These are phyloP conservation scores for Trichaptum fuscoviolaceum DNA, from an alignment of 768 basidiomycete species.

Conservation along the genomic window DNA sequence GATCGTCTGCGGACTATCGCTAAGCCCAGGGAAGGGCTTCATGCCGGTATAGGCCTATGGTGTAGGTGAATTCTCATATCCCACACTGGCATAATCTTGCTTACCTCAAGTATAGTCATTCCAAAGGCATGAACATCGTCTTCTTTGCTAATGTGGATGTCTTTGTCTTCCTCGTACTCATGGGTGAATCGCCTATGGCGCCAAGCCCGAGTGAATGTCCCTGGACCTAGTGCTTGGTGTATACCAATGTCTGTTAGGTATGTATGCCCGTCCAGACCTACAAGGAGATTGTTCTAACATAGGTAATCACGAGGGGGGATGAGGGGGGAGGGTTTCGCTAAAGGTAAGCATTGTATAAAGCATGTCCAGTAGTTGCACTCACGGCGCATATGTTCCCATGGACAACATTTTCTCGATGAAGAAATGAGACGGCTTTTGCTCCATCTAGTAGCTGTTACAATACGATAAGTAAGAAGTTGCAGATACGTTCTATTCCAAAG, in stretches of 20 bases:
- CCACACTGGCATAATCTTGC: background rate
- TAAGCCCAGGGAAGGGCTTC: background rate
- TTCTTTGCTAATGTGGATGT: background rate
- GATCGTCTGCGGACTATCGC: background rate
- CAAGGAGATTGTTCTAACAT: background rate
- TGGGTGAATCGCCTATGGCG: background rate
- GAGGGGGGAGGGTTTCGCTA: background rate
- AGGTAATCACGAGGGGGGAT: background rate
- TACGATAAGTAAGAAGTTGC: background rate
- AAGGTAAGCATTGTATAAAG: no score
- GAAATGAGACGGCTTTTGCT: background rate
- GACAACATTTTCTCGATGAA: background rate
- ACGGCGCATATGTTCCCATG: background rate
- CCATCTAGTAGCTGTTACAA: background rate
- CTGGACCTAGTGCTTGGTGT: background rate
- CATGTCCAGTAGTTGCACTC: background rate
- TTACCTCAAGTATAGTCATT: background rate
- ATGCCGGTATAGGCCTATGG: background rate
- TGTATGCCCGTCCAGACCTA: background rate
- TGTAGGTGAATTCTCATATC: background rate
- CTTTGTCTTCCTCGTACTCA: background rate
- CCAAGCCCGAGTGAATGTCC: background rate
- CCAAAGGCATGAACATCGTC: background rate
- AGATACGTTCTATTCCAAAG: background rate
- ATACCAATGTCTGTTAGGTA: background rate